These are phyloP conservation scores for Spizellomyces sp. DNA, from an alignment of 192 early-diverging fungal species.

Conservation along the genomic window DNA sequence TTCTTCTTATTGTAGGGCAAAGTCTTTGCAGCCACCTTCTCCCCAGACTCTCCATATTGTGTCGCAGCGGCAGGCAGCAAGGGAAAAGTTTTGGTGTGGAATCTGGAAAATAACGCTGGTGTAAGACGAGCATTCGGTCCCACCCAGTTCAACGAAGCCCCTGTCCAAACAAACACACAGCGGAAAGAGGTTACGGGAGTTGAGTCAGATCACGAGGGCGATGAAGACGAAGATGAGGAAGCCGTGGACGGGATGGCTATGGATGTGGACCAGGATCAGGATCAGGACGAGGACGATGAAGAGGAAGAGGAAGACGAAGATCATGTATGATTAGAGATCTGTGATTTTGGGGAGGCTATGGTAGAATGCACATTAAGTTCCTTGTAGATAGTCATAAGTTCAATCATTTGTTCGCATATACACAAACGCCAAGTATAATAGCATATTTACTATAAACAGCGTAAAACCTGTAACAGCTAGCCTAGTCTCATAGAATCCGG, in stretches of 20 bases:
- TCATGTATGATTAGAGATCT: no score
- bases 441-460: no score
- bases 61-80: constrained; percentile 85
- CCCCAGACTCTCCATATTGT: constrained; percentile 89
- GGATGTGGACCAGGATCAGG: constrained; percentile 35
- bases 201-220: constrained; percentile 37
- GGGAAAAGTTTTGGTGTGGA: constrained; percentile 92
- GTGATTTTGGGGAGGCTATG: no score
- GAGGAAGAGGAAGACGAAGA: constrained; percentile 7
- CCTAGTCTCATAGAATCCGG: no score
- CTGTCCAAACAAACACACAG: not conserved
- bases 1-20: constrained; percentile 49
- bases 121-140: constrained; percentile 67
- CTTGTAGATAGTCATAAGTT: no score
- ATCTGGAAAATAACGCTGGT: constrained; percentile 85
- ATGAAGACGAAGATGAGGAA: constrained; percentile 45
- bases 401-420: no score
- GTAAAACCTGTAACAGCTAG: no score
- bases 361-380: no score
- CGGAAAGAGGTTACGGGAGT: constrained; percentile 37
- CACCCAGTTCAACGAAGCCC: constrained; percentile 7
- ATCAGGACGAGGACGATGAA: constrained; percentile 42
- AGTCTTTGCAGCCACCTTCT: constrained; percentile 86
- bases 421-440: no score
- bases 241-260: constrained; percentile 22